Conservation (phyloP, 768 basidiomycete genomes). For the Macrolepiota fuliginosa region DNA sequence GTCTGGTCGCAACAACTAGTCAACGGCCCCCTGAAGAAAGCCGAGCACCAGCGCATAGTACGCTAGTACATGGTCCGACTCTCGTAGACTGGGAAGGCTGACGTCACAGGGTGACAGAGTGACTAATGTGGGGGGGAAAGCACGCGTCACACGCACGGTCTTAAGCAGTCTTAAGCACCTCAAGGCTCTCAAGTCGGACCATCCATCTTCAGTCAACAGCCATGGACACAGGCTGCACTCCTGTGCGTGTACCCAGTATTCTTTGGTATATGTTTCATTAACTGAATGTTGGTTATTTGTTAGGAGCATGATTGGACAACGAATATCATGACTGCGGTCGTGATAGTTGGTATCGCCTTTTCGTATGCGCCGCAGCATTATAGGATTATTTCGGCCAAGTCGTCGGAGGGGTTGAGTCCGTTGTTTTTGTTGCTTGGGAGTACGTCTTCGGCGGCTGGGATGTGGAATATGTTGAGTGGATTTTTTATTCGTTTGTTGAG, state of each 20-base stretch:
- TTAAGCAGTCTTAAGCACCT: no score
- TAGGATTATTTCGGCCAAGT: constrained; percentile 73
- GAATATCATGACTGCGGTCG: constrained; percentile 58
- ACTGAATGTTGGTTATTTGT: not conserved
- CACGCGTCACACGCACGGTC: no score
- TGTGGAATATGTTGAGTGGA: constrained; percentile 74
- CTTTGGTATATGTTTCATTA: no score
- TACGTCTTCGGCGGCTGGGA: constrained; percentile 75
- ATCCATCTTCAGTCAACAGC: not conserved
- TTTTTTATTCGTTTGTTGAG: not conserved
- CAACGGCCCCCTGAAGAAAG: no score
- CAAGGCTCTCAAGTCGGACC: not conserved
- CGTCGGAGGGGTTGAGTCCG: constrained; percentile 89
- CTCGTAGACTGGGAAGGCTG: no score
- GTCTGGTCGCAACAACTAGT: no score
- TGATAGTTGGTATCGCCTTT: constrained; percentile 70
- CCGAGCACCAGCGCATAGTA: no score
- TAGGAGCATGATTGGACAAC: constrained; percentile 78
- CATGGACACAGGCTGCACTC: constrained; percentile 6
- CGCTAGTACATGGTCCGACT: no score
- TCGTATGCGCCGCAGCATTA: constrained; percentile 89
- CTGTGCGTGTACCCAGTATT: not conserved
- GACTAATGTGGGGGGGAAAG: no score
- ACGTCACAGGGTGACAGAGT: no score
- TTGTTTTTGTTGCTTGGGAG: constrained; percentile 89